Evolutionary conservation across 2,329 filamentous ascomycete species (phyloP).

Genomic region (Escovopsis sp.): DNA sequence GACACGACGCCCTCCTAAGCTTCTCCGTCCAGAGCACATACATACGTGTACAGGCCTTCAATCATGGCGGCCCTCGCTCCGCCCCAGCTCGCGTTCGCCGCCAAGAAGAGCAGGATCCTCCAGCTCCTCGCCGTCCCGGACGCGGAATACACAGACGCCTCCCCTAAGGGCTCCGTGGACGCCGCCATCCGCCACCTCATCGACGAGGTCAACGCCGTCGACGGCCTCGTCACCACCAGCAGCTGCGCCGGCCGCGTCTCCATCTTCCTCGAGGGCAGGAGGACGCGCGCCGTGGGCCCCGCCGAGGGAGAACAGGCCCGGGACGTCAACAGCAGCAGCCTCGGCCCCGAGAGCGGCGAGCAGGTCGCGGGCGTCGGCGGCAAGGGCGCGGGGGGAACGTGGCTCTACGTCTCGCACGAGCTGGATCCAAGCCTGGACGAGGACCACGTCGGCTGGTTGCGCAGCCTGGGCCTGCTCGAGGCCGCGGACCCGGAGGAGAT

Average conservation of each 20-base stretch:
- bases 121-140: slow-evolving; percentile 52
- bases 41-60: neutral
- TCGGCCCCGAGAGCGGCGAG: slow-evolving; percentile 5
- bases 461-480: slow-evolving; percentile 13
- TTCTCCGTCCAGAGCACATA: too few relatives aligned
- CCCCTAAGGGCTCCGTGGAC: slow-evolving; percentile 81
- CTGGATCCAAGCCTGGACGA: slow-evolving; percentile 21
- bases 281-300: slow-evolving; percentile 14
- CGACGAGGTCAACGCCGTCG: slow-evolving; percentile 56
- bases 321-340: neutral
- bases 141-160: slow-evolving; percentile 63
- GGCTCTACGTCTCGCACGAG: slow-evolving; percentile 82
- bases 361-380: slow-evolving; percentile 53
- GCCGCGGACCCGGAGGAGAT: slow-evolving; percentile 8
- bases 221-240: slow-evolving; percentile 78
- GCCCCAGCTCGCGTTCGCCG: slow-evolving; percentile 29
- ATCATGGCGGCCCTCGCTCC: slow-evolving; percentile 17
- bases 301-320: slow-evolving; percentile 5
- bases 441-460: slow-evolving; percentile 15
- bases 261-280: slow-evolving; percentile 72
- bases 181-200: slow-evolving; percentile 64
- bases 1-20: too few relatives aligned
- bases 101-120: slow-evolving; percentile 61
- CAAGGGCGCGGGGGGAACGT: slow-evolving; percentile 70
- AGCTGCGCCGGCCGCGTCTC: slow-evolving; percentile 81